A percentile compares a stretch with the other conserved stretches of the same genome.
phyloP scores from a whole-genome alignment of 768 basidiomycete genomes.

The Mycena venus region DNA sequence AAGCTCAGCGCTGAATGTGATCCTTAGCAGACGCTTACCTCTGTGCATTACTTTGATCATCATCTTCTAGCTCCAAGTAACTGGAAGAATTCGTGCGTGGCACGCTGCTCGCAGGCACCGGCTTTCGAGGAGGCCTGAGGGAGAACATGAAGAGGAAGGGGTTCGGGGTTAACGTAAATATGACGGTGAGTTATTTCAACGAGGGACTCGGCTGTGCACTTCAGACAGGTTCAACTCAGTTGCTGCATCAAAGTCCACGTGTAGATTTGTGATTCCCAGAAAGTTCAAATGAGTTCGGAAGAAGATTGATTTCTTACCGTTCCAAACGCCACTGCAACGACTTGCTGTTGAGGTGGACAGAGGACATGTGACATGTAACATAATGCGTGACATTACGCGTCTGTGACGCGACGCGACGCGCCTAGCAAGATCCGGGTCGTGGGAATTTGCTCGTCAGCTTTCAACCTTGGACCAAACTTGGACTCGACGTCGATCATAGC shows the following conservation, averaged over 20 bases:
- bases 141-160: conserved; percentile 17
- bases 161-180: not conserved
- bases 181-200: not conserved
- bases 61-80: not conserved
- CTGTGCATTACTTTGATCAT: not conserved
- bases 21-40: not conserved
- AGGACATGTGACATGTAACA: no score
- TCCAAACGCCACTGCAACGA: no score
- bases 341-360: not conserved
- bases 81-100: not conserved
- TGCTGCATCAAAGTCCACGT: not conserved
- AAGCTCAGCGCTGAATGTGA: not conserved
- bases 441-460: no score
- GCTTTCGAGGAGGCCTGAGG: not conserved
- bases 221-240: not conserved
- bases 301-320: not conserved
- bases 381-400: not conserved
- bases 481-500: no score
- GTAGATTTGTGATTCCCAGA: not conserved
- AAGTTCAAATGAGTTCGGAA: not conserved
- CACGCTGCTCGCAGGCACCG: not conserved
- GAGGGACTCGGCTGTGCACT: not conserved
- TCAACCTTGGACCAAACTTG: no score
- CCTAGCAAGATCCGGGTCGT: no score
- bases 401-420: no score